Evolutionary conservation across 441 rosid species (phyloP), one percentile per base, ranked within the genome.

Genomic region (Flueggea neowawraea): DNA sequence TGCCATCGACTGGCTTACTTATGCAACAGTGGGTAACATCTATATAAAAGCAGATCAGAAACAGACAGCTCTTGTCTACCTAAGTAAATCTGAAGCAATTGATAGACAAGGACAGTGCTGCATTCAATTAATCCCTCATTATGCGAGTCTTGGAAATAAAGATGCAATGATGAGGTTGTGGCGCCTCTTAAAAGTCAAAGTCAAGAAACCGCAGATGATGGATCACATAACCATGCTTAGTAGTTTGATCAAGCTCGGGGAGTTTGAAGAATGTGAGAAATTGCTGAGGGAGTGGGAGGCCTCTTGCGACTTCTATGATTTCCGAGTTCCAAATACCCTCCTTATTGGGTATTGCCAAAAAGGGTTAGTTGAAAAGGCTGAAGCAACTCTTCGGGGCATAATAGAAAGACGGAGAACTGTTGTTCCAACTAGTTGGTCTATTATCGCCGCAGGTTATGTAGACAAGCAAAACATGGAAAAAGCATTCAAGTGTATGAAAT

Each of bases 161-260:
- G 75, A 69, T 52, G 84, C 81, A 71, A 64, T 77, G 59, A 71
- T 73, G 82, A 77, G 81, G 70, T 53, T 81, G 60, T 84, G 86
- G 89, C 52, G 52, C 55, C 78, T 79, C 49, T 66, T 58, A 43
- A 84, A 79, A 72, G 28, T 22, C 28, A 22, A 22, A 2, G 28
- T 22, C 28, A 22, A 22, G 28, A 22, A 22, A 22, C 43, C 57
- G 15, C 63, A 70, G 76, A 81, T 77, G 67, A 68, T 69, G 56
- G 82, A 79, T 58, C 79, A 79, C 63, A 60, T 84, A n/a, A 80
- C 67, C 11, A 77, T 79, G 71, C 47, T 84, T 62, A 74, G 84
- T 39, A 73, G 64, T 50, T 52, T 81, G 43, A 71, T 81, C 62
- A 84, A 77, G 70, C 62, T 79, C n/a, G 78, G 74, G 52, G 83